These are phyloP conservation scores for Tricholoma hemisulphureum DNA, from an alignment of 768 basidiomycete genomes.

Conservation along the genomic window DNA sequence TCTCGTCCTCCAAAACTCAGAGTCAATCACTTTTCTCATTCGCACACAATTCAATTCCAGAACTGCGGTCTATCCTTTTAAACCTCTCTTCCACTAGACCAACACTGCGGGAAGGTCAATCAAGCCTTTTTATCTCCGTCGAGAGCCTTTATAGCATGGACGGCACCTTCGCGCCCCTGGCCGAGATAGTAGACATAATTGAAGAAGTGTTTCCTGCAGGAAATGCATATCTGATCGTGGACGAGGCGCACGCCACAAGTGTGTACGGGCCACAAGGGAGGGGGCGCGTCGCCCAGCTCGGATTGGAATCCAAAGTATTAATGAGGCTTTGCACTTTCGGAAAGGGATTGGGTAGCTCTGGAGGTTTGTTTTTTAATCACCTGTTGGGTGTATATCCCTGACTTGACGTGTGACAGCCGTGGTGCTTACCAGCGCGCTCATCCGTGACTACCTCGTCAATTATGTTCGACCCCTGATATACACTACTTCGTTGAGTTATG, in stretches of 20 bases:
- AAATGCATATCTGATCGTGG: conserved; percentile 77
- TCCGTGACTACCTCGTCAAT: conserved; percentile 85
- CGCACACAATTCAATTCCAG: conserved; percentile 65
- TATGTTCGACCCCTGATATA: conserved; percentile 91
- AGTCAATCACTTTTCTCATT: conserved; percentile 47
- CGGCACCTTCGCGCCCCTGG: conserved; percentile 81
- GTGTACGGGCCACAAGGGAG: conserved; percentile 78
- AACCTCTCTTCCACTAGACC: conserved; percentile 38
- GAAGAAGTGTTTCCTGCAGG: conserved; percentile 59
- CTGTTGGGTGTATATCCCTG: background rate
- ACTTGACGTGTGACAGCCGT: conserved; percentile 49
- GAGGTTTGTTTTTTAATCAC: conserved; percentile 56
- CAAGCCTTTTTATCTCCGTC: conserved; percentile 73
- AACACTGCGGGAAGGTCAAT: conserved; percentile 36
- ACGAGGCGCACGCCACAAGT: conserved; percentile 93
- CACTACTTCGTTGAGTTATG: conserved; percentile 80
- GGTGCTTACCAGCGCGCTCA: conserved; percentile 64
- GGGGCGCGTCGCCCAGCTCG: conserved; percentile 70
- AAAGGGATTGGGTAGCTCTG: conserved; percentile 82
- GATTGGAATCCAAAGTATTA: conserved; percentile 68
- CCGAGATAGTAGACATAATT: conserved; percentile 59
- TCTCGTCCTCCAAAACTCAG: conserved; percentile 17
- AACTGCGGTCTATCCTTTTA: conserved; percentile 45
- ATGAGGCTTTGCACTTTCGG: conserved; percentile 90
- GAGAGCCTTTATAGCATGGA: conserved; percentile 97